Base-by-base conservation (phyloP, 768 basidiomycete genomes). In the Zangia roseola region DNA sequence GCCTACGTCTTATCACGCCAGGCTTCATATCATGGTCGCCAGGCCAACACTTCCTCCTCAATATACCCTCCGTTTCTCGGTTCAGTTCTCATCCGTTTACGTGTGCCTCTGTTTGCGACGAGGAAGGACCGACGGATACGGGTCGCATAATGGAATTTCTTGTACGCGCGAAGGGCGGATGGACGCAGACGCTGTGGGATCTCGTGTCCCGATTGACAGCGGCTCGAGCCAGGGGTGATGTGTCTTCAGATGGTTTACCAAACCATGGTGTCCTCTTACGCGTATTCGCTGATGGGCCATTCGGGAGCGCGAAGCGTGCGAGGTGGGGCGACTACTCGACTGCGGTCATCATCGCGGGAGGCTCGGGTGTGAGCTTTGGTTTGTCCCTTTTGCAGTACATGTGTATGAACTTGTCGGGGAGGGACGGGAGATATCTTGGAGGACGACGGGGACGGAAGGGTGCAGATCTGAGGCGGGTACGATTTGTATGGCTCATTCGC, bases 21-120 rank as follows among this genome's bases (percentile, higher is more conserved):
- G 74, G 77, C 2, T 76, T 74, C 42, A 62, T 86, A 41, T 64
- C 73, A 0, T 91, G 88, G 88, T 76, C 81, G 1, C 82, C 88
- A 3, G 89, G 88, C n/a, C 89, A 91, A 64, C 84, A 88, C 63
- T 81, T 90, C 57, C 73, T 86, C 20, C 72, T 91, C 51, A 79
- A 73, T 43, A 73, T 89, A 17, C 88, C 89, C 0, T 75, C 76
- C 25, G 70, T 91, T 23, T 82, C 83, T 4, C 71, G 68, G 28
- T 72, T 83, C 58, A 76, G 79, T 21, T 75, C 79, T 4, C 88
- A 91, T 58, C 88, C 88, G 3, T 91, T 89, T 65, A 89, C 89
- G 0, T 79, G 79, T 51, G 81, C 79, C 20, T 80, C 81, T 28
- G 70, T 83, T 24, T 82, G 77, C 54, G 81, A 84, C 47, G 69